Evolutionary conservation across 139 green algal species (phyloP).

Genomic region (Chlorella vulgaris): DNA sequence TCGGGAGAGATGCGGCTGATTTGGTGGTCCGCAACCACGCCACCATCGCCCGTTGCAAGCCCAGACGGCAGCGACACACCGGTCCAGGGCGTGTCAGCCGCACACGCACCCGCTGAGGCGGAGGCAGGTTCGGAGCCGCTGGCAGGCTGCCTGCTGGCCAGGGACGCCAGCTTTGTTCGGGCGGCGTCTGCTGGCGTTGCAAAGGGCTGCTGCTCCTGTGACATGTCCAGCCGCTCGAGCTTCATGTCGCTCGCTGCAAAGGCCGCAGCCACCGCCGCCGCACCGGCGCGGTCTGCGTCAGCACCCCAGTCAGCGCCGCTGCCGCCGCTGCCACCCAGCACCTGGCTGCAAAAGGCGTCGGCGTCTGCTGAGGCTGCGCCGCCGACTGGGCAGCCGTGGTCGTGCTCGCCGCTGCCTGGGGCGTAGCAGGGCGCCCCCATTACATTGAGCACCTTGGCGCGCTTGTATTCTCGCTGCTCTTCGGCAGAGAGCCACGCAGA

Average conservation of each 20-base stretch:
- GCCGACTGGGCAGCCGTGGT: not conserved
- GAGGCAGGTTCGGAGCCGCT: not conserved
- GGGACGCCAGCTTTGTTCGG: too few species aligned
- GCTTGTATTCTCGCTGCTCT: constrained; percentile 39
- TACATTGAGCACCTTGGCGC: constrained; percentile 35
- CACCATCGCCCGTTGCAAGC: not conserved
- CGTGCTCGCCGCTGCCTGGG: not conserved
- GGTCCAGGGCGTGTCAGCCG: not conserved
- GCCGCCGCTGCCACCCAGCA: constrained; percentile 2
- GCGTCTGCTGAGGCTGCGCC: constrained; percentile 1
- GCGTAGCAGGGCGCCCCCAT: constrained; percentile 14
- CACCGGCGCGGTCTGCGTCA: not conserved
- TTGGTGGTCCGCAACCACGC: constrained; percentile 17
- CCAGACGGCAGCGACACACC: not conserved
- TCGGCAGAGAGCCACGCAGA: constrained; percentile 22
- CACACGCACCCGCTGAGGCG: too few species aligned
- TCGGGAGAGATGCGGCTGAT: constrained; percentile 13
- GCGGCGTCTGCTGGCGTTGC: not conserved
- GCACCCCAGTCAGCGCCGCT: not conserved
- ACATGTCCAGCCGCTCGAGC: constrained; percentile 19
- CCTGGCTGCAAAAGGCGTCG: constrained; percentile 31
- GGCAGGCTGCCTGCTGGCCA: not conserved
- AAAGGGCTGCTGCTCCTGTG: constrained; percentile 3
- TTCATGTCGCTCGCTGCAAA: not conserved
- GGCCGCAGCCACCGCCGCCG: not conserved